phyloP scores from a whole-genome alignment of 2,329 filamentous ascomycete species.

The Epichloe gansuensis region DNA sequence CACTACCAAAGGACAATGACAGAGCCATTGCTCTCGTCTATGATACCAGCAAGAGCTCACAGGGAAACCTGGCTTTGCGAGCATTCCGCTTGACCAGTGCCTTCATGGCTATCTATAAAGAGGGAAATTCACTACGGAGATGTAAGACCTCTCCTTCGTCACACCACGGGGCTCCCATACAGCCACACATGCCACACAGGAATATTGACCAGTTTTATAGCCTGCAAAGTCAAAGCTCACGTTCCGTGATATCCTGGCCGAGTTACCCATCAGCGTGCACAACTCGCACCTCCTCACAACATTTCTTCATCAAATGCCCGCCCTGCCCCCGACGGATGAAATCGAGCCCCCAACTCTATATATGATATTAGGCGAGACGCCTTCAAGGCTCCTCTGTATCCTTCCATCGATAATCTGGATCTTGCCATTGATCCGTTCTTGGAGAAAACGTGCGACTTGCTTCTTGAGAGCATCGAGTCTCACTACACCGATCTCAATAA shows the following conservation, averaged over 20 bases:
- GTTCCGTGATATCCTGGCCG: slow-evolving; percentile 86
- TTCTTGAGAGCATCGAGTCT: slow-evolving; percentile 91
- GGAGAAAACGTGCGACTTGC: slow-evolving; percentile 93
- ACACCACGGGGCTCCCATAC: background rate
- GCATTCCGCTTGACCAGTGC: slow-evolving; percentile 80
- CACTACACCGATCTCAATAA: slow-evolving; percentile 99
- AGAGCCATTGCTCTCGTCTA: slow-evolving; percentile 81
- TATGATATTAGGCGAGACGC: slow-evolving; percentile 61
- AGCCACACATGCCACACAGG: background rate
- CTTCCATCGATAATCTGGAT: slow-evolving; percentile 81
- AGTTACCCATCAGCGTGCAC: slow-evolving; percentile 81
- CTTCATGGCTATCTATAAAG: slow-evolving; percentile 89
- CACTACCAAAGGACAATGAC: slow-evolving; percentile 94
- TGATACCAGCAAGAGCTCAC: slow-evolving; percentile 88
- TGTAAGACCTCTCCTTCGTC: slow-evolving; percentile 39
- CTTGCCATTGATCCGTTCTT: slow-evolving; percentile 94
- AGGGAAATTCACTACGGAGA: slow-evolving; percentile 96
- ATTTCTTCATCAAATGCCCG: slow-evolving; percentile 84
- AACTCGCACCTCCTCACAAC: slow-evolving; percentile 96
- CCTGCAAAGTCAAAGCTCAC: slow-evolving; percentile 83
- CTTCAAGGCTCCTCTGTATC: slow-evolving; percentile 56
- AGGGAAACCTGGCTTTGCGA: slow-evolving; percentile 78
- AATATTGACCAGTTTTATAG: slow-evolving; percentile 30
- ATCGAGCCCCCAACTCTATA: slow-evolving; percentile 69
- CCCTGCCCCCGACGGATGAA: slow-evolving; percentile 47